A percentile compares a stretch with the other conserved stretches of the same genome.
phyloP scores from a whole-genome alignment of 345 rosid species.

The Crucihimalaya himalaica region DNA sequence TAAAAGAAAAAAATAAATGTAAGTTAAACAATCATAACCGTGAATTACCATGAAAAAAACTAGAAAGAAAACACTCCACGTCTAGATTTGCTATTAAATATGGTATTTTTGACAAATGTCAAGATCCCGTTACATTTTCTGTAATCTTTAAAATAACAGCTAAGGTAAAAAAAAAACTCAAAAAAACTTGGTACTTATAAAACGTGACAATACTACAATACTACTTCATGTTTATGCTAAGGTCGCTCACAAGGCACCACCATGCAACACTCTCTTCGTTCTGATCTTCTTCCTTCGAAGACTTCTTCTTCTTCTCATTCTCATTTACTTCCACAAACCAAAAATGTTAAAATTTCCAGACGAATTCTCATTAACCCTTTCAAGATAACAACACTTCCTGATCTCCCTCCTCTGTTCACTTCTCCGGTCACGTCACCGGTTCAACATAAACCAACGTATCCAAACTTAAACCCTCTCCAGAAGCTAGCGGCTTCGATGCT shows the following conservation, averaged over 20 bases:
- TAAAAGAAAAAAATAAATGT: neutral
- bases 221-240: neutral
- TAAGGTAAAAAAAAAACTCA: neutral
- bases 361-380: slow-evolving; percentile 27
- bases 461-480: slow-evolving; percentile 57
- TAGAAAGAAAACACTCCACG: neutral
- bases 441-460: slow-evolving; percentile 27
- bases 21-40: neutral
- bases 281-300: slow-evolving; percentile 16
- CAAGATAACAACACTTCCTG: slow-evolving; percentile 19
- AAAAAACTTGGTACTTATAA: slow-evolving; percentile 14
- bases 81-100: neutral
- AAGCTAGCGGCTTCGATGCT: slow-evolving; percentile 57
- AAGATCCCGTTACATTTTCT: neutral
- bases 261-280: slow-evolving; percentile 40
- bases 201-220: slow-evolving; percentile 2
- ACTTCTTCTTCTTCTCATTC: neutral
- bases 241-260: neutral
- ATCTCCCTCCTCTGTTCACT: slow-evolving; percentile 22
- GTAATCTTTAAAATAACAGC: neutral
- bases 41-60: neutral
- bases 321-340: slow-evolving; percentile 18
- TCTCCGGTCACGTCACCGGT: slow-evolving; percentile 29
- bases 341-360: neutral
- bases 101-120: slow-evolving; percentile 22